Evolutionary conservation across 2,329 filamentous ascomycete genomes (phyloP).

Genomic region (Epichloe sp.): DNA sequence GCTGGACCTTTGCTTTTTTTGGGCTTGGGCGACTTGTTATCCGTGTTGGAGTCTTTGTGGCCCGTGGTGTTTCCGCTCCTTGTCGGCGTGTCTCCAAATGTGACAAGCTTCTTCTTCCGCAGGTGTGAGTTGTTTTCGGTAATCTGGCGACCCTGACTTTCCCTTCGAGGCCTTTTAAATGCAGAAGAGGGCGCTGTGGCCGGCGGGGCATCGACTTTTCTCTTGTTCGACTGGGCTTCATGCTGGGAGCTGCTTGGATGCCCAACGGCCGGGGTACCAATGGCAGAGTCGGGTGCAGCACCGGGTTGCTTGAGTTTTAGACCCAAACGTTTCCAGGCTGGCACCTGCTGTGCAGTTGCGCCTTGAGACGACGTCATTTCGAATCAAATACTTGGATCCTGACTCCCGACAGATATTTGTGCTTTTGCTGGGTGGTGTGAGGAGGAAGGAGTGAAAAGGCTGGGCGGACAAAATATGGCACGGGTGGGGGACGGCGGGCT

Average conservation of each 20-base stretch:
- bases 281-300: constrained; percentile 19
- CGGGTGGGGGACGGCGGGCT: not conserved
- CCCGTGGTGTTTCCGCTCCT: constrained; percentile 15
- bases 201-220: constrained; percentile 24
- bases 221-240: constrained; percentile 23
- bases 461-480: not conserved
- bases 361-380: constrained; percentile 31
- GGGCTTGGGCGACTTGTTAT: constrained; percentile 20
- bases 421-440: not conserved
- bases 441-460: not conserved
- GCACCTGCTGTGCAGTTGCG: constrained; percentile 34
- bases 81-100: constrained; percentile 31
- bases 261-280: constrained; percentile 22
- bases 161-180: constrained; percentile 23
- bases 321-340: constrained; percentile 50
- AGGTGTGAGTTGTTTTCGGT: constrained; percentile 16
- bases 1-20: constrained; percentile 25
- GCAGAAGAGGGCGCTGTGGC: constrained; percentile 15
- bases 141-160: constrained; percentile 11
- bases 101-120: constrained; percentile 34
- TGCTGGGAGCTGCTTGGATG: constrained; percentile 22
- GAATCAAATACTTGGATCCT: not conserved
- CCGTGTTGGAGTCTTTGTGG: constrained; percentile 7
- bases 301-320: constrained; percentile 42
- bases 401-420: constrained; percentile 5